Base-by-base conservation (phyloP, 352 stramenopile genomes). In the Pythium monospermum region DNA sequence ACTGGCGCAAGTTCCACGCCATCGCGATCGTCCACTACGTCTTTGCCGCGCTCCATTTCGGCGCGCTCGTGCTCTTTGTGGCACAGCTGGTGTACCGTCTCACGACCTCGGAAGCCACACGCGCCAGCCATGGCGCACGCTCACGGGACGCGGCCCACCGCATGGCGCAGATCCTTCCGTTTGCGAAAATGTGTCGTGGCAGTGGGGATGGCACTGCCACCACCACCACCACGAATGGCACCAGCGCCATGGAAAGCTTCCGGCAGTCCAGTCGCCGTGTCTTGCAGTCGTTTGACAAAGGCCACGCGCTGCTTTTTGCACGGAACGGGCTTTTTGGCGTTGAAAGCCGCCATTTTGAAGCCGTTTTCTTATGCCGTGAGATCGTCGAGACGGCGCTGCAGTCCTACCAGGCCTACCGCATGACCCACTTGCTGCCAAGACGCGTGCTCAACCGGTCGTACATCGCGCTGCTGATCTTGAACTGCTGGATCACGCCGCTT, bases 21-120 rank as follows among this genome's bases (percentile, higher is more conserved):
- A 59, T 75, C 26, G 44, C 59, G 6, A 27, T 53, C 2, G 56
- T 60, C 21, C 64, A 72, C 35, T 60, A 38, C 4, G n/a, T 57
- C 8, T 25, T 70, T 42, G 59, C 52, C 7, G 44, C 16, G 13
- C 38, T 70, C 25, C 67, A 76, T 32, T 53, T 27, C 18, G 58
- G 43, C 22, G 46, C 68, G 16, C n/a, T 72, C 2, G 22, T 61
- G 1, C 59, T 72, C 55, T 0, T 57, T 1, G 15, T 22, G 6
- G 43, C 57, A 0, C 61, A 53, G 6, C 5, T 67, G 2, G 15
- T 44, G 0, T 49, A 66, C 25, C 41, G 35, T 3, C 12, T 23
- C 19, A 5, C n/a, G 0, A 18, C 19, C 44, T 15, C 0, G 22
- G 26, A 27, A 7, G 3, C 22, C 21, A 26, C 10, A 27, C 8